phyloP scores from a whole-genome alignment of 169 alveolate species.

The Theileria annulata region DNA sequence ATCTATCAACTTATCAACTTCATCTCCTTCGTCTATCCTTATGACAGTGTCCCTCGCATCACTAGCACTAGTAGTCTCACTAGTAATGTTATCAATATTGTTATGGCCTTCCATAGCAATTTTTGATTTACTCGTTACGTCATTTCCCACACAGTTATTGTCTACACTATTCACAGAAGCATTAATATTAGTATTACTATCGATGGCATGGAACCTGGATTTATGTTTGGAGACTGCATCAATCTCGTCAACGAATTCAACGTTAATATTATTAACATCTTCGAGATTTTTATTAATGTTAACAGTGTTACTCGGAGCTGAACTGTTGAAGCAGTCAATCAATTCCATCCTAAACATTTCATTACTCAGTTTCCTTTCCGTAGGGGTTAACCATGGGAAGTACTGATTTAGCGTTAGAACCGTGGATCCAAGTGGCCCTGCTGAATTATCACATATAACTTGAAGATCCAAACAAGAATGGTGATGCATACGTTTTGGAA shows the following conservation, averaged over 20 bases:
- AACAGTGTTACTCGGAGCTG: slow-evolving; percentile 48
- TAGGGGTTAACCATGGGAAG: slow-evolving; percentile 80
- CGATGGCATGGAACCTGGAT: slow-evolving; percentile 14
- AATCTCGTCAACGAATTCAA: slow-evolving; percentile 31
- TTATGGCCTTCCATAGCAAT: slow-evolving; percentile 81
- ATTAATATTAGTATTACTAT: slow-evolving; percentile 12
- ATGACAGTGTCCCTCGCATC: slow-evolving; percentile 82
- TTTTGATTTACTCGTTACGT: slow-evolving; percentile 77
- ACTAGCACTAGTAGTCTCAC: no score
- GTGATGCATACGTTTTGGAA: slow-evolving; percentile 86
- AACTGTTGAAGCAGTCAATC: slow-evolving; percentile 74
- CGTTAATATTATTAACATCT: slow-evolving; percentile 50
- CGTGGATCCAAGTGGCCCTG: slow-evolving; percentile 73
- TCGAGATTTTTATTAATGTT: slow-evolving; percentile 32
- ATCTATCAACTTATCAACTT: slow-evolving; percentile 24
- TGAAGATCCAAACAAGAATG: slow-evolving; percentile 78
- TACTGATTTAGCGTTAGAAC: slow-evolving; percentile 77
- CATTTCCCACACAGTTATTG: slow-evolving; percentile 70
- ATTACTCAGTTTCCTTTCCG: slow-evolving; percentile 70
- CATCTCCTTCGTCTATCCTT: slow-evolving; percentile 78
- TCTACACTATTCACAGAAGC: neutral
- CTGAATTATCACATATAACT: slow-evolving; percentile 50
- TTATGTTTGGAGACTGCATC: slow-evolving; percentile 57
- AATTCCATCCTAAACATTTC: slow-evolving; percentile 76
- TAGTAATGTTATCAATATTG: slow-evolving; percentile 78